Conservation (phyloP, 2,329 filamentous ascomycete species). For the Xylariales sp. region DNA sequence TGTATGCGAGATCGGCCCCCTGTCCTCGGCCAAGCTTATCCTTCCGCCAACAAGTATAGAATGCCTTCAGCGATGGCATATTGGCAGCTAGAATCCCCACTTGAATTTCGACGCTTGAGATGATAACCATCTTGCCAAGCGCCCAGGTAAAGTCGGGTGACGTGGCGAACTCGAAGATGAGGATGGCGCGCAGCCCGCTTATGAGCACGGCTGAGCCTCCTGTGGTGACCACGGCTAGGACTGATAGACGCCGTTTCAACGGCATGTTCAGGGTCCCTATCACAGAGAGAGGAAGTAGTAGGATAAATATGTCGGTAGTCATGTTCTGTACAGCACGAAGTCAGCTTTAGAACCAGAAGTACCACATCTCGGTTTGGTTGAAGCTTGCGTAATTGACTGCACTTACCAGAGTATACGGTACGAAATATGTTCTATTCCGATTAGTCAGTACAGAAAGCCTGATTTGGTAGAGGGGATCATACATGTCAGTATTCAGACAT, state of each 20-base stretch:
- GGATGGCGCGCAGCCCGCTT: slow-evolving; percentile 37
- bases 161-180: slow-evolving; percentile 32
- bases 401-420: neutral
- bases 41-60: slow-evolving; percentile 17
- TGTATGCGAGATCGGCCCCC: too few species aligned
- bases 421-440: neutral
- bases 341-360: neutral
- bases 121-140: slow-evolving; percentile 27
- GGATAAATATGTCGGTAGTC: slow-evolving; percentile 18
- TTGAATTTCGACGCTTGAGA: slow-evolving; percentile 26
- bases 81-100: slow-evolving; percentile 28
- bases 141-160: slow-evolving; percentile 22
- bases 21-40: too few species aligned
- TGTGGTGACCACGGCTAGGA: slow-evolving; percentile 22
- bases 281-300: slow-evolving; percentile 32
- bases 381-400: too few species aligned
- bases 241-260: slow-evolving; percentile 13
- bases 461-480: slow-evolving; percentile 16
- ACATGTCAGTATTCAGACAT: neutral
- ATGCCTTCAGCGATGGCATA: slow-evolving; percentile 25
- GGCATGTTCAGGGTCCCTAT: slow-evolving; percentile 40
- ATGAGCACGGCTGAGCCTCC: slow-evolving; percentile 24
- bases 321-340: slow-evolving; percentile 3
- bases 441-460: neutral
- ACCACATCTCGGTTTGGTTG: too few species aligned